Conservation (phyloP, 495 filamentous ascomycete genomes). For the Aspergillus bertholletiae region DNA sequence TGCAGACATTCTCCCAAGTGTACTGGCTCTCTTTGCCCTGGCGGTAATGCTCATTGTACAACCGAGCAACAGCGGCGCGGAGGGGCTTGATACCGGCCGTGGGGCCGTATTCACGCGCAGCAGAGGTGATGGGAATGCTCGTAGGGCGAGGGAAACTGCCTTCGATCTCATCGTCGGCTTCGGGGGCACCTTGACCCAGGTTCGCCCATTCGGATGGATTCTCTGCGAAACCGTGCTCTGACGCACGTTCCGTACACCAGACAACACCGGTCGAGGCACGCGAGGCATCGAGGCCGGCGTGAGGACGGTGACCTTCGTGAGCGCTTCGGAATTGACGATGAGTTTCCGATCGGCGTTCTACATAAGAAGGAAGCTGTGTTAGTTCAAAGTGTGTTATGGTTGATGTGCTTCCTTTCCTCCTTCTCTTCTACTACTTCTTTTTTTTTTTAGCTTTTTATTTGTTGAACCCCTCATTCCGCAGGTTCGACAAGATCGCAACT, state of each 20-base stretch:
- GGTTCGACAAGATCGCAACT: neutral
- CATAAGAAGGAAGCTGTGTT: too few species aligned
- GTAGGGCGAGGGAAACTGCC: slow-evolving; percentile 85
- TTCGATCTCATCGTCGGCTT: slow-evolving; percentile 89
- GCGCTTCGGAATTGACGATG: slow-evolving; percentile 82
- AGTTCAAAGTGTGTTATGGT: too few species aligned
- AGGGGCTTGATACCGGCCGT: slow-evolving; percentile 91
- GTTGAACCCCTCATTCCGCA: neutral
- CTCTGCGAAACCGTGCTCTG: slow-evolving; percentile 77
- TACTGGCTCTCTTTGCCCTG: slow-evolving; percentile 86
- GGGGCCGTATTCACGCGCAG: slow-evolving; percentile 84
- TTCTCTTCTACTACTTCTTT: neutral
- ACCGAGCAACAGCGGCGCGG: slow-evolving; percentile 80
- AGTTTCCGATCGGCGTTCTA: slow-evolving; percentile 74
- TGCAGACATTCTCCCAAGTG: slow-evolving; percentile 98
- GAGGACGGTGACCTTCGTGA: slow-evolving; percentile 83
- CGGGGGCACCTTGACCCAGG: slow-evolving; percentile 89
- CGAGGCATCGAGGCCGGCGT: slow-evolving; percentile 83
- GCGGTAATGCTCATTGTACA: slow-evolving; percentile 92
- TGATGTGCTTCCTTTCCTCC: too few species aligned
- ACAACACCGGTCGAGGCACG: slow-evolving; percentile 81
- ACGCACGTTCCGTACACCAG: slow-evolving; percentile 81
- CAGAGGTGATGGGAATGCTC: slow-evolving; percentile 71
- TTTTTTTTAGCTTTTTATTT: neutral
- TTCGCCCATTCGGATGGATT: slow-evolving; percentile 86